These are phyloP conservation scores for Alternaria viburni DNA, from an alignment of 2,329 filamentous ascomycete species.

Conservation along the genomic window DNA sequence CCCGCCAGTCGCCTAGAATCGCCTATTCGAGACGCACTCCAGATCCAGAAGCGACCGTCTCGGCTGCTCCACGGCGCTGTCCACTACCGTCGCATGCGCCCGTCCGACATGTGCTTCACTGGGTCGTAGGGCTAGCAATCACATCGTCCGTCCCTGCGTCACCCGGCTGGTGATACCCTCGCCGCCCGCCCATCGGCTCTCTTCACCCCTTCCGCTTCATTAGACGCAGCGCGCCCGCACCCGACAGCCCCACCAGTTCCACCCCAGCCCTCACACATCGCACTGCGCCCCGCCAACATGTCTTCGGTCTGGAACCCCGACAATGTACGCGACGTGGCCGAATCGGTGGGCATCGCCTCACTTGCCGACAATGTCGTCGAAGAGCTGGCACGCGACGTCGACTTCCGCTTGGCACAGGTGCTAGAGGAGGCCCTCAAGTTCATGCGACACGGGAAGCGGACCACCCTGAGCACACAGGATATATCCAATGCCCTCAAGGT, in stretches of 20 bases:
- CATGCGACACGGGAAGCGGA: constrained; percentile 90
- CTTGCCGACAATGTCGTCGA: constrained; percentile 87
- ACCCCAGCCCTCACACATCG: constrained; percentile 12
- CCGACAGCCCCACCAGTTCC: constrained; percentile 16
- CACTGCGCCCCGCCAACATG: constrained; percentile 30
- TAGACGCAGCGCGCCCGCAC: constrained; percentile 12
- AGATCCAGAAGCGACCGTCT: neutral
- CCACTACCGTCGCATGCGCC: constrained; percentile 29
- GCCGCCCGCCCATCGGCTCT: constrained; percentile 26
- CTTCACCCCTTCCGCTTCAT: constrained; percentile 16
- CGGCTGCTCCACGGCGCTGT: constrained; percentile 1
- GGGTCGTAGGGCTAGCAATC: constrained; percentile 41
- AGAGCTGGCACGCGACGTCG: constrained; percentile 88
- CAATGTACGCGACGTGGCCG: constrained; percentile 93
- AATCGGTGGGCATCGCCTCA: constrained; percentile 86
- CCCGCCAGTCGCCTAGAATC: neutral
- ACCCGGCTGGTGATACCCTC: constrained; percentile 35
- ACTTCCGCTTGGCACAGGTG: constrained; percentile 92
- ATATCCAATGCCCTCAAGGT: constrained; percentile 83
- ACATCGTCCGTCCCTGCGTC: constrained; percentile 34
- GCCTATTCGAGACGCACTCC: neutral
- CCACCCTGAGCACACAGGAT: constrained; percentile 86
- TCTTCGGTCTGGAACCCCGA: constrained; percentile 89
- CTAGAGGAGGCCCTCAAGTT: constrained; percentile 93
- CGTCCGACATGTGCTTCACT: constrained; percentile 38